Base-by-base conservation (phyloP, 2,329 filamentous ascomycete genomes). In the Bipolaris bicolor region DNA sequence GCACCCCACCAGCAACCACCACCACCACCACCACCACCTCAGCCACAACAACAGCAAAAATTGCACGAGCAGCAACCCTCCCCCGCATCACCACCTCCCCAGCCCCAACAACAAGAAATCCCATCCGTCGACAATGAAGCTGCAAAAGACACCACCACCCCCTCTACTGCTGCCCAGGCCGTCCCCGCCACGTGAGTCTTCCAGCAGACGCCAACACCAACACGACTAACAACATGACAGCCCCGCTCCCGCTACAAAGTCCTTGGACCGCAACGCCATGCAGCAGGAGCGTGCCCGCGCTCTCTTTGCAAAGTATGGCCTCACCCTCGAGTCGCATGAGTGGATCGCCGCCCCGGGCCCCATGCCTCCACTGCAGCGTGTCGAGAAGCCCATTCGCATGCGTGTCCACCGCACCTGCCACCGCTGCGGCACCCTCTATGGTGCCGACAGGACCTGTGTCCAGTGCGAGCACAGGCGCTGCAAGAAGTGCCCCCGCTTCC, bases 381-480 rank as follows among this genome's bases (percentile, higher is more conserved):
- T 90, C 52, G 87, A 91, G 74, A 92, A 90, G 79, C 84, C 89
- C 11, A 90, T 92, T 64, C 87, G 89, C 57, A 90, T 93, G 84
- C 87, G 90, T 52, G 85, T 92, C 51, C 89, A 90, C 74, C 86
- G 88, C 65, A 88, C 85, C 61, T 97, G 93, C 77, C 93, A 97
- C 77, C 83, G 86, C 65, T 97, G 93, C 80, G 85, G 88, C 57
- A 86, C 88, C 13, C 84, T 85, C 22, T 96, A 94, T 74, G 88
- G 89, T 54, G 77, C 84, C 18, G 85, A 88, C 68, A 92, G 89
- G 78, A 82, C 89, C 58, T 97, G 93, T 77, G 77, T 83, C 63
- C 86, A 85, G 64, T 97, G 93, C 79, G 84, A 90, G 66, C 93
- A 97, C 78, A 81, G 82, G 45, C 86, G 91, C 64, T 97, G 93